Evolutionary conservation across 371 early-diverging fungal species (phyloP).

Genomic region (Mortierella polycephala): DNA sequence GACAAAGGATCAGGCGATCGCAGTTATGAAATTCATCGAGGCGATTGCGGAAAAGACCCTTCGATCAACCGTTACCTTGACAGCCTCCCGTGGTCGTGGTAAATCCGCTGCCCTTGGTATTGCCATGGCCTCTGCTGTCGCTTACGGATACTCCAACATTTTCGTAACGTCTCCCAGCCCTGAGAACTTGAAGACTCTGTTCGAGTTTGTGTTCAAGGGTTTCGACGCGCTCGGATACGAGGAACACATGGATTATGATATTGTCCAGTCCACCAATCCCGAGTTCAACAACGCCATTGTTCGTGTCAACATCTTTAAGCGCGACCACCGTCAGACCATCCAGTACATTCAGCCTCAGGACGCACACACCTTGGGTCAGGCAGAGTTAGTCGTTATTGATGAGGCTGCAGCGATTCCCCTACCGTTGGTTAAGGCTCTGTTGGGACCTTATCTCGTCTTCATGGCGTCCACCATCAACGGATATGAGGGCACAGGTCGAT

Average conservation of each 20-base stretch:
- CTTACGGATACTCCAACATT: constrained; percentile 98
- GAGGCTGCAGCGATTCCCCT: constrained; percentile 99
- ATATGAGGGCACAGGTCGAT: constrained; percentile 99
- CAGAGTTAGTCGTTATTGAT: constrained; percentile 98
- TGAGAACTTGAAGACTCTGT: constrained; percentile 98
- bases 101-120: constrained; percentile 99
- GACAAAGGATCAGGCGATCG: constrained; percentile 97
- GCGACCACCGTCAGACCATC: constrained; percentile 98
- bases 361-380: constrained; percentile 91
- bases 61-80: constrained; percentile 92
- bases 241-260: constrained; percentile 98
- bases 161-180: constrained; percentile 98
- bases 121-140: constrained; percentile 95
- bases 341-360: constrained; percentile 98
- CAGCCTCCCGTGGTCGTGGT: constrained; percentile 99
- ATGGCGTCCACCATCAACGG: constrained; percentile 99
- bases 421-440: constrained; percentile 88
- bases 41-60: constrained; percentile 94
- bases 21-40: constrained; percentile 94
- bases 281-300: constrained; percentile 96
- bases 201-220: constrained; percentile 97
- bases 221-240: constrained; percentile 97
- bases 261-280: constrained; percentile 94
- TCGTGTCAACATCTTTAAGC: constrained; percentile 91
- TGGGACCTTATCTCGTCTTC: constrained; percentile 96